phyloP scores from a whole-genome alignment of 495 filamentous ascomycete genomes.

The Xylaria castorea region DNA sequence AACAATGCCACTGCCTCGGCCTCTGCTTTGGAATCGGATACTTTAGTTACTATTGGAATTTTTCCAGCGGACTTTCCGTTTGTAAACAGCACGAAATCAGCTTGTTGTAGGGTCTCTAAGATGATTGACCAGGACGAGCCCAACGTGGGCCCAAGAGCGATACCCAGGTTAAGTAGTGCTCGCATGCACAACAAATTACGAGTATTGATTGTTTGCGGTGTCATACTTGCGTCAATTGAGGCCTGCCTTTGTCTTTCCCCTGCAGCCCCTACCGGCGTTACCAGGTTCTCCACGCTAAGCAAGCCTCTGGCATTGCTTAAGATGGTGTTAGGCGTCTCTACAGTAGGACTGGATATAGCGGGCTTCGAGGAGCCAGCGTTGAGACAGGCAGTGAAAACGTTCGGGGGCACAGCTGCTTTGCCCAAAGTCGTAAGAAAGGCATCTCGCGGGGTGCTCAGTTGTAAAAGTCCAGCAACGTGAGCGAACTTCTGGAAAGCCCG shows the following conservation, averaged over 20 bases:
- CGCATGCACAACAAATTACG: slow-evolving; percentile 89
- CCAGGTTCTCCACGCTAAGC: slow-evolving; percentile 67
- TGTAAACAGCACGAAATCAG: slow-evolving; percentile 80
- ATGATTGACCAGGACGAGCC: slow-evolving; percentile 87
- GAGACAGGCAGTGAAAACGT: slow-evolving; percentile 69
- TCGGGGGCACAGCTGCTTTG: slow-evolving; percentile 87
- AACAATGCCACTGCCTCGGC: slow-evolving; percentile 57
- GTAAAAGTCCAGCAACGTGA: slow-evolving; percentile 88
- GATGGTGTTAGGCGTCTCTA: slow-evolving; percentile 58
- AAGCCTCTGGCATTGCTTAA: slow-evolving; percentile 69
- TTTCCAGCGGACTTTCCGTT: slow-evolving; percentile 56
- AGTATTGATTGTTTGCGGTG: slow-evolving; percentile 70
- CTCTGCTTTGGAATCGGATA: slow-evolving; percentile 50
- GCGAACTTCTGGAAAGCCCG: slow-evolving; percentile 94
- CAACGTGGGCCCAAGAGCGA: slow-evolving; percentile 88
- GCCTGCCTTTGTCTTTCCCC: slow-evolving; percentile 60
- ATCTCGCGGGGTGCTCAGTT: slow-evolving; percentile 85
- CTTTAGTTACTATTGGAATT: slow-evolving; percentile 51
- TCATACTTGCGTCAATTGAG: slow-evolving; percentile 52
- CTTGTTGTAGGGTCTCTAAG: slow-evolving; percentile 88
- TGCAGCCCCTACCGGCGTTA: slow-evolving; percentile 54
- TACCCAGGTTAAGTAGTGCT: slow-evolving; percentile 90
- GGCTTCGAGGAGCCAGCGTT: slow-evolving; percentile 50
- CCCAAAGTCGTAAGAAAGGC: slow-evolving; percentile 93
- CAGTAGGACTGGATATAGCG: slow-evolving; percentile 48